Evolutionary conservation across 2,329 filamentous ascomycete genomes (phyloP).

Genomic region (Talaromyces piceae): DNA sequence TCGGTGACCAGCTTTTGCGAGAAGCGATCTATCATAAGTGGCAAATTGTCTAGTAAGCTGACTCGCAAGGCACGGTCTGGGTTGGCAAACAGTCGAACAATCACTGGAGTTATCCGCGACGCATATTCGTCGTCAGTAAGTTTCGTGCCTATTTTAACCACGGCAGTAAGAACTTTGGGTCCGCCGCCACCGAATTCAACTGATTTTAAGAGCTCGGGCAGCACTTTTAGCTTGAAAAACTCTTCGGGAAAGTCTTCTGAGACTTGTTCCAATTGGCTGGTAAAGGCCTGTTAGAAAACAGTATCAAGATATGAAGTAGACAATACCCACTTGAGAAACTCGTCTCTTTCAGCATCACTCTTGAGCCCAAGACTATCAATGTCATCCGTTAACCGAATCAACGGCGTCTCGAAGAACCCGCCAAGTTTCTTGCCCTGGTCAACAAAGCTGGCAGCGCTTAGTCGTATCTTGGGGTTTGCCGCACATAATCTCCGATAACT

Average conservation of each 20-base stretch:
- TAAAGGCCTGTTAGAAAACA: constrained; percentile 16
- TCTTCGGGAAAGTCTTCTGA: constrained; percentile 95
- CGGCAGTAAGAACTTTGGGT: constrained; percentile 77
- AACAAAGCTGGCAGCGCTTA: constrained; percentile 77
- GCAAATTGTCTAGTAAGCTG: constrained; percentile 79
- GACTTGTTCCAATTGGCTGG: constrained; percentile 68
- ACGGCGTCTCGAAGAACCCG: constrained; percentile 83
- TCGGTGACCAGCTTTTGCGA: constrained; percentile 86
- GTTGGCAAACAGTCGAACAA: constrained; percentile 80
- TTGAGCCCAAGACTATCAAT: constrained; percentile 92
- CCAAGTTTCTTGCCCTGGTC: constrained; percentile 78
- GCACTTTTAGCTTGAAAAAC: constrained; percentile 94
- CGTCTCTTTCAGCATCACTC: constrained; percentile 71
- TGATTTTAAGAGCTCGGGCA: constrained; percentile 93
- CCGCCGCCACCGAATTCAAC: constrained; percentile 98
- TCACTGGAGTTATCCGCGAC: constrained; percentile 70
- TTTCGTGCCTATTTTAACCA: constrained; percentile 86
- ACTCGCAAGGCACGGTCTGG: constrained; percentile 89
- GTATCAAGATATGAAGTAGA: not conserved
- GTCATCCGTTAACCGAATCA: constrained; percentile 87
- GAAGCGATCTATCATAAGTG: constrained; percentile 83
- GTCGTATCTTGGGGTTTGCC: constrained; percentile 77
- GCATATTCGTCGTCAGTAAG: constrained; percentile 87
- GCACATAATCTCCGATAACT: constrained; percentile 87
- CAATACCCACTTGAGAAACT: constrained; percentile 67